These are phyloP conservation scores for Chalaropsis thielavioides DNA, from an alignment of 2,329 filamentous ascomycete species.

Conservation along the genomic window DNA sequence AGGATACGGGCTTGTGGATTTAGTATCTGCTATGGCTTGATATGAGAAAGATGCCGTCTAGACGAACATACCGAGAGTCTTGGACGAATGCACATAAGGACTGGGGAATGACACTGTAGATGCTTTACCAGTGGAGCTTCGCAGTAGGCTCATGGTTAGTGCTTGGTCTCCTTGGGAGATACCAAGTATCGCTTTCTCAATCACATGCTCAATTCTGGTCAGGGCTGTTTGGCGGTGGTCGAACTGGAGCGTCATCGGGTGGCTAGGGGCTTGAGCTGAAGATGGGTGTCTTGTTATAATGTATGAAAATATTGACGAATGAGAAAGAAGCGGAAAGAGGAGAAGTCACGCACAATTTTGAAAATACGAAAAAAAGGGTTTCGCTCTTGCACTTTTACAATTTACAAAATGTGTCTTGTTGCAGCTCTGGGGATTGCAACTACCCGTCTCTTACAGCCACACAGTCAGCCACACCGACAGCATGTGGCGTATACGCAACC, in stretches of 20 bases:
- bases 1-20: conserved; percentile 36
- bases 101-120: neutral
- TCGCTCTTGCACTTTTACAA: neutral
- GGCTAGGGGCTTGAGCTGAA: neutral
- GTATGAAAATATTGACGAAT: neutral
- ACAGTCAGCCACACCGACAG: neutral
- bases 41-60: neutral
- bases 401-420: neutral
- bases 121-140: neutral
- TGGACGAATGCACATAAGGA: neutral
- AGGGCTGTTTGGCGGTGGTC: neutral
- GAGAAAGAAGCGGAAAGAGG: neutral
- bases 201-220: neutral
- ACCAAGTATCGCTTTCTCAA: neutral
- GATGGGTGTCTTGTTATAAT: neutral
- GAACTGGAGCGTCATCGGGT: neutral
- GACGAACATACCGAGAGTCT: neutral
- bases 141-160: neutral
- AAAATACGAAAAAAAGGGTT: neutral
- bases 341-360: neutral
- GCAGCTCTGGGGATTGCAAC: neutral
- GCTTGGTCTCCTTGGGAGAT: neutral
- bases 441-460: conserved; percentile 4
- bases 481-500: neutral
- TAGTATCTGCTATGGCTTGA: neutral